Conservation (phyloP, 768 basidiomycete species). For the Mycena albidolilacea region DNA sequence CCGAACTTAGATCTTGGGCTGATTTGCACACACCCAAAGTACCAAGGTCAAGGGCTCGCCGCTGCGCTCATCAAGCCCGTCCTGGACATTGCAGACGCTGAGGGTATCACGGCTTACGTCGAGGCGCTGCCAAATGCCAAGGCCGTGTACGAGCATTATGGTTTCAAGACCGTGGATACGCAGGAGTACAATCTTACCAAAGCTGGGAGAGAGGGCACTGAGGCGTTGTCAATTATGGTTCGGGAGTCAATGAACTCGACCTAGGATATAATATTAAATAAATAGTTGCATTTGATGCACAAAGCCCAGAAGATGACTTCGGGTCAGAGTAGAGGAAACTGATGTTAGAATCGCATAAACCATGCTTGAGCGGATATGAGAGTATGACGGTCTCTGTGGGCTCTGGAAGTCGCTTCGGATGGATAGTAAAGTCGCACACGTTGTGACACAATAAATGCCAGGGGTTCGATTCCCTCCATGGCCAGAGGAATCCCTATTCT, state of each 20-base stretch:
- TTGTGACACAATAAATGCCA: background rate
- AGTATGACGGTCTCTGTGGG: background rate
- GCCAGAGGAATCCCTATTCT: background rate
- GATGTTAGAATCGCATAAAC: background rate
- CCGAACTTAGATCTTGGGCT: background rate
- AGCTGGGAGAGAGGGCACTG: background rate
- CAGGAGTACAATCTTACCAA: background rate
- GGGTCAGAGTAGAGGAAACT: background rate
- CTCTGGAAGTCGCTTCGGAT: background rate
- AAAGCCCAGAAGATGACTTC: background rate
- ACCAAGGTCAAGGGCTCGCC: slow-evolving; percentile 4
- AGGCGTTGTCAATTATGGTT: background rate
- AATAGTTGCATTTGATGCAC: too few relatives aligned
- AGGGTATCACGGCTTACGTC: background rate
- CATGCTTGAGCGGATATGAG: background rate
- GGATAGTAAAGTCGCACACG: too few relatives aligned
- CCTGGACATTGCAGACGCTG: background rate
- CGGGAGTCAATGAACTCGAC: slow-evolving; percentile 1
- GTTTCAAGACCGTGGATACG: background rate
- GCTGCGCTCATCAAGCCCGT: slow-evolving; percentile 1
- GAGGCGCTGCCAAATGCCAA: slow-evolving; percentile 5
- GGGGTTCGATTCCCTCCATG: background rate
- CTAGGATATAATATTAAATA: background rate
- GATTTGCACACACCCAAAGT: slow-evolving; percentile 1
- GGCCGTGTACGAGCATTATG: background rate